These are phyloP conservation scores for Magnaporthiopsis rhizophila DNA, from an alignment of 2,329 filamentous ascomycete genomes.

Conservation along the genomic window DNA sequence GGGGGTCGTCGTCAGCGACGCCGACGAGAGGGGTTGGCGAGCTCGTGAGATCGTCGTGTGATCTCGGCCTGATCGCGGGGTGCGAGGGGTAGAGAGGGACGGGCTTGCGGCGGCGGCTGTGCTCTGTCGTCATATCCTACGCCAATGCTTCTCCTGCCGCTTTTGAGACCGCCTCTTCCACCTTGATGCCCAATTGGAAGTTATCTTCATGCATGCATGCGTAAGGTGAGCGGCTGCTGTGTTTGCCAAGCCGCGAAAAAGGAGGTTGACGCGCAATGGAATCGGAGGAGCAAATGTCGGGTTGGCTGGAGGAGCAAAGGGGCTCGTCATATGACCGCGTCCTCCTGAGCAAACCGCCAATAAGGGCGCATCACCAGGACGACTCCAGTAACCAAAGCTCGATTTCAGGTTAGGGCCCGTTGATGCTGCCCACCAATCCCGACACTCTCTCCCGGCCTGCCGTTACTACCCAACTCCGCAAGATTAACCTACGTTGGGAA, in stretches of 20 bases:
- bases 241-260: neutral
- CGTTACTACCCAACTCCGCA: neutral
- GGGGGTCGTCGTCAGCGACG: neutral
- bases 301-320: neutral
- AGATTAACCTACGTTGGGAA: neutral
- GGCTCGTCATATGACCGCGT: neutral
- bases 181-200: no score
- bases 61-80: neutral
- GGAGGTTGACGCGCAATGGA: neutral
- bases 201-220: no score
- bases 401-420: neutral
- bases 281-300: neutral
- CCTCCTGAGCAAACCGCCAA: neutral
- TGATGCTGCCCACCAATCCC: neutral
- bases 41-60: neutral
- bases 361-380: neutral
- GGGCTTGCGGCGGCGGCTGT: neutral
- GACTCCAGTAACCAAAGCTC: neutral
- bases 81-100: neutral
- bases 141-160: neutral
- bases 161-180: neutral
- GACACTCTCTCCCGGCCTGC: neutral
- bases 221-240: no score
- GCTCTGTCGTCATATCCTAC: neutral
- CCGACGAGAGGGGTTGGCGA: neutral